Evolutionary conservation across 164 flowering plant genomes (phyloP).

Genomic region (Nymphaea thermarum): DNA sequence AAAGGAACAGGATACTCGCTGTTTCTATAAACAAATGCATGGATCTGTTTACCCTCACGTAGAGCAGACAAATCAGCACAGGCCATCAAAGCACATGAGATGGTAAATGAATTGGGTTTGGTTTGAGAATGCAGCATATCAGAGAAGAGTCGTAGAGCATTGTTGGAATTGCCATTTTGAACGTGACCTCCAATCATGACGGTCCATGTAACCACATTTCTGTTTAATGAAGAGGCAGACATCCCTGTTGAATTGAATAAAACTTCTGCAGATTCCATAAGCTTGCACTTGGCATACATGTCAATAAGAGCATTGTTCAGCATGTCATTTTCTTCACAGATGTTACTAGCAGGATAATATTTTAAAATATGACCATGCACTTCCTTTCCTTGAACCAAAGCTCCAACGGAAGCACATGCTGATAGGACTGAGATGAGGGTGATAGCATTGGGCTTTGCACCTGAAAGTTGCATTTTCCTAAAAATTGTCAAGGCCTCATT

Average conservation of each 20-base stretch:
- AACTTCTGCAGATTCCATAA: slow-evolving; percentile 15
- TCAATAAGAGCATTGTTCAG: slow-evolving; percentile 58
- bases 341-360: slow-evolving; percentile 12
- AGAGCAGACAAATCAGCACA: slow-evolving; percentile 55
- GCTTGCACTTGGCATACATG: slow-evolving; percentile 67
- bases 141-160: slow-evolving; percentile 44
- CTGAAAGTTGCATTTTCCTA: slow-evolving; percentile 37
- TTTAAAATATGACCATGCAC: slow-evolving; percentile 47
- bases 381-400: slow-evolving; percentile 52
- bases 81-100: slow-evolving; percentile 71
- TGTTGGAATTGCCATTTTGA: slow-evolving; percentile 63
- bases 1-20: slow-evolving; percentile 30
- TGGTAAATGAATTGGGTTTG: slow-evolving; percentile 60
- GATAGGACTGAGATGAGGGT: slow-evolving; percentile 65
- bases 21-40: slow-evolving; percentile 48
- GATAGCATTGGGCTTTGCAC: slow-evolving; percentile 49
- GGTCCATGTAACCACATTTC: slow-evolving; percentile 83
- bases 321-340: slow-evolving; percentile 39
- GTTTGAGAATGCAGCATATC: slow-evolving; percentile 28
- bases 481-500: slow-evolving; percentile 47
- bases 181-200: slow-evolving; percentile 77
- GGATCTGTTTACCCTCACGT: slow-evolving; percentile 51
- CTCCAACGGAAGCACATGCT: slow-evolving; percentile 59
- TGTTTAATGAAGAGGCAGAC: slow-evolving; percentile 8
- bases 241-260: slow-evolving; percentile 31